Evolutionary conservation across 345 rosid genomes (phyloP), one percentile per base, ranked within the genome.

Genomic region (Melastoma malabathricum): DNA sequence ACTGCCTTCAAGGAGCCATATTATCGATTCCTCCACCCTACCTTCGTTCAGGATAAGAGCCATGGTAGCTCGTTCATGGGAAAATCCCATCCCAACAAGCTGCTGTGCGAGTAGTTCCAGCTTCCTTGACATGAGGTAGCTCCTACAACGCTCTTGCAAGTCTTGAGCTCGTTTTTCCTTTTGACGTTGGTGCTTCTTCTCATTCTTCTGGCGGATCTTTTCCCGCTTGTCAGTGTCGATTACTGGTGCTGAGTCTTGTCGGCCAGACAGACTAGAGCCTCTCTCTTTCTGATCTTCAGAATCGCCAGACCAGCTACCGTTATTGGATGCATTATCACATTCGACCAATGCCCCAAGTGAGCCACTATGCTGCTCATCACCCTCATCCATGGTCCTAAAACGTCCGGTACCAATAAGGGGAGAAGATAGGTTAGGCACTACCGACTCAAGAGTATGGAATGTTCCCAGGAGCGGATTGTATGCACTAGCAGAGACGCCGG

Each of bases 281-380:
- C 76, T 84, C 46, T 88, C 86, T 71, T 88, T 80, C n/a, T 78
- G 94, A 52, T 88, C 94, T 78, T 88, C 97, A 0, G 97, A 88
- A 59, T 88, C 97, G 25, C 97, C 89, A 10, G 97, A 88, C 72
- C 92, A 84, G 76, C 97, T 88, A 68, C 75, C 92, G 20, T 80
- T 88, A 45, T 88, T 88, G 7, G 97, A 88, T 50, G 84, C 61
- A 18, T 84, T 74, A 75, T 88, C 97, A 68, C 71, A 82, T 59
- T 84, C 94, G 17, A 68, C 52, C 64, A 82, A 88, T 63, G 51
- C 64, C 16, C 76, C 84, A 34, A 22, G 51, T 2, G 73, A 51
- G 15, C 74, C 71, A 44, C 75, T 59, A 22, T 45, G 54, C 51
- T 80, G 75, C 56, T 78, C 89, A 51, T 84, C 89, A 15, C 72